Percentiles rank a stretch among this genome's conserved stretches.
These are phyloP conservation scores for Solanum megistacrolobum DNA, from an alignment of 257 asterid species.

Conservation along the genomic window DNA sequence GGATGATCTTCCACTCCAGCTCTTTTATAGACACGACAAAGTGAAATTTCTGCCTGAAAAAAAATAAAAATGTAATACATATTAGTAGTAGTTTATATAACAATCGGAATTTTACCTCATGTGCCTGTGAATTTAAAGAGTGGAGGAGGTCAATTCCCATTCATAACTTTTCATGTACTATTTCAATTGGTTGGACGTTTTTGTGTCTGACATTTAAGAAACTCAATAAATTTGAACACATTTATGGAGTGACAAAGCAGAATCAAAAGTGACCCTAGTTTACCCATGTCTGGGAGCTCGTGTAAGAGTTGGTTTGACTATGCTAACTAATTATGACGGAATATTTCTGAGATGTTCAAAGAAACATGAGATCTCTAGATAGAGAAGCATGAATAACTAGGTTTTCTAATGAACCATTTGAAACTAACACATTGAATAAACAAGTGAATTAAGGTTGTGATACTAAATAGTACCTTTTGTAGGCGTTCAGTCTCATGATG, in stretches of 20 bases:
- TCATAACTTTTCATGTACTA: neutral
- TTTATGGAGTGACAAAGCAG: neutral
- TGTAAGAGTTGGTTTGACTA: neutral
- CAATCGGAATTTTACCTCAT: neutral
- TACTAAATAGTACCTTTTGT: conserved; percentile 47
- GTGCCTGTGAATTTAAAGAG: neutral
- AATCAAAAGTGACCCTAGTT: neutral
- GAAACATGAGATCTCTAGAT: neutral
- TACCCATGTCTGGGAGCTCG: neutral
- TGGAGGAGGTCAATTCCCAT: neutral
- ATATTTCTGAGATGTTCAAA: neutral
- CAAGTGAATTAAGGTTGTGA: too few species aligned
- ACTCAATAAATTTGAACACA: neutral
- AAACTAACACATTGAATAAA: neutral
- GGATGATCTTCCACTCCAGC: conserved; percentile 92
- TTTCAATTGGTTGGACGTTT: neutral
- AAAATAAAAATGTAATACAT: neutral
- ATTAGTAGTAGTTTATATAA: neutral
- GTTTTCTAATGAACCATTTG: neutral
- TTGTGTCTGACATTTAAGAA: neutral
- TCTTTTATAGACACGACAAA: conserved; percentile 87
- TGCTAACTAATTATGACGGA: neutral
- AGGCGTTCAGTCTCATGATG: conserved; percentile 80
- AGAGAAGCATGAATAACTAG: neutral
- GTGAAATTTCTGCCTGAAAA: conserved; percentile 85